Evolutionary conservation across 2,329 filamentous ascomycete species (phyloP).

Genomic region (Alternaria longipes): DNA sequence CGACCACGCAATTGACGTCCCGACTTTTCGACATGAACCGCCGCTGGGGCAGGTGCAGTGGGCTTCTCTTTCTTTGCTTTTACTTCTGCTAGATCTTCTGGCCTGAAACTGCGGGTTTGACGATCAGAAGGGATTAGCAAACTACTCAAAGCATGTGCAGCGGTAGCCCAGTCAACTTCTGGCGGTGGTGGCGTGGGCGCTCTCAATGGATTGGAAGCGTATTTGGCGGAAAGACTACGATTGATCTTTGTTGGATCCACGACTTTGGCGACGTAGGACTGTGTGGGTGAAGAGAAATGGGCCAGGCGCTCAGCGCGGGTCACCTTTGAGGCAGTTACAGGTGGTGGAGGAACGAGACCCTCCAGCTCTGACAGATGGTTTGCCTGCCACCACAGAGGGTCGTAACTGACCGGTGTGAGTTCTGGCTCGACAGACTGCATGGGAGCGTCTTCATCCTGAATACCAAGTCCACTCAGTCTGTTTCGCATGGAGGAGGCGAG

Average conservation of each 20-base stretch:
- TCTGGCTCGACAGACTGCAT: slow-evolving; percentile 32
- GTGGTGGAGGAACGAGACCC: slow-evolving; percentile 44
- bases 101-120: slow-evolving; percentile 77
- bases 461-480: slow-evolving; percentile 57
- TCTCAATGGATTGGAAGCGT: slow-evolving; percentile 50
- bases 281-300: slow-evolving; percentile 87
- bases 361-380: slow-evolving; percentile 45
- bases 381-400: slow-evolving; percentile 58
- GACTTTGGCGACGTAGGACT: slow-evolving; percentile 84
- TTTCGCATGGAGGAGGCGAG: slow-evolving; percentile 68
- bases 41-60: slow-evolving; percentile 45
- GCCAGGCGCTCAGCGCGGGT: slow-evolving; percentile 66
- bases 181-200: slow-evolving; percentile 74
- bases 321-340: slow-evolving; percentile 65
- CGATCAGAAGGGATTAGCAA: slow-evolving; percentile 80
- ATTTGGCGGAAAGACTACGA: slow-evolving; percentile 66
- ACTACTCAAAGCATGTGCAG: slow-evolving; percentile 83
- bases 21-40: slow-evolving; percentile 56
- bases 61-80: slow-evolving; percentile 66
- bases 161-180: slow-evolving; percentile 84
- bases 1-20: slow-evolving; percentile 76
- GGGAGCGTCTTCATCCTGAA: slow-evolving; percentile 31
- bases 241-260: slow-evolving; percentile 72
- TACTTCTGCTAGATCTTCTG: slow-evolving; percentile 75
- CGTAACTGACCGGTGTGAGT: slow-evolving; percentile 45